A percentile compares a stretch with the other conserved stretches of the same genome.
Conservation (phyloP, 345 rosid species). For the Salix purpurea region DNA sequence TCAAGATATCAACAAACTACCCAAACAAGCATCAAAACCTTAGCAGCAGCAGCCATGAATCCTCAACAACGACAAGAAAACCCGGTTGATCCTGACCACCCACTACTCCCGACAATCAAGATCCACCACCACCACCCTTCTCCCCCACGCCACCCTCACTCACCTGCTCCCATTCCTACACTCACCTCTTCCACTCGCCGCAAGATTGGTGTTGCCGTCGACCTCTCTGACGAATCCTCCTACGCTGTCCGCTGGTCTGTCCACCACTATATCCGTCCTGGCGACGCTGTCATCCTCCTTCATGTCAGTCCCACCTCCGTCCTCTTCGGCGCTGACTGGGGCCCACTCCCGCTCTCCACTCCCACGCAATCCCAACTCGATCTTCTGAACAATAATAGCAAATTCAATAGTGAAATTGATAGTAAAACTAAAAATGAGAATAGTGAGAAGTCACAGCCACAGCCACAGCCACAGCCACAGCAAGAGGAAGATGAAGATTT, state of each 20-base stretch:
- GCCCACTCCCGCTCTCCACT: conserved; percentile 62
- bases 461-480: conserved; percentile 20
- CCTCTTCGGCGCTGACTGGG: conserved; percentile 98
- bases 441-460: conserved; percentile 15
- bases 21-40: background rate
- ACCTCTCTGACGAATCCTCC: conserved; percentile 80
- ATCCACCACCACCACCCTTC: conserved; percentile 27
- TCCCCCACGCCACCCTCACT: conserved; percentile 17
- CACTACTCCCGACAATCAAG: conserved; percentile 44
- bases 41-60: conserved; percentile 1
- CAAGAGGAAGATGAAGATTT: conserved; percentile 53
- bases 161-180: conserved; percentile 48
- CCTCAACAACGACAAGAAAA: conserved; percentile 6
- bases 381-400: background rate
- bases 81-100: conserved; percentile 44
- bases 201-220: conserved; percentile 87
- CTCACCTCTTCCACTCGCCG: conserved; percentile 88
- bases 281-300: conserved; percentile 86
- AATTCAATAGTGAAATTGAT: background rate
- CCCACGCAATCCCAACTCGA: conserved; percentile 16
- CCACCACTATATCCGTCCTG: conserved; percentile 79
- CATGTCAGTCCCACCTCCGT: conserved; percentile 97
- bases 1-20: background rate
- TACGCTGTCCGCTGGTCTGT: conserved; percentile 91
- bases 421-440: conserved; percentile 8